phyloP scores from a whole-genome alignment of 495 filamentous ascomycete genomes.

The Glutinoglossum americanum region DNA sequence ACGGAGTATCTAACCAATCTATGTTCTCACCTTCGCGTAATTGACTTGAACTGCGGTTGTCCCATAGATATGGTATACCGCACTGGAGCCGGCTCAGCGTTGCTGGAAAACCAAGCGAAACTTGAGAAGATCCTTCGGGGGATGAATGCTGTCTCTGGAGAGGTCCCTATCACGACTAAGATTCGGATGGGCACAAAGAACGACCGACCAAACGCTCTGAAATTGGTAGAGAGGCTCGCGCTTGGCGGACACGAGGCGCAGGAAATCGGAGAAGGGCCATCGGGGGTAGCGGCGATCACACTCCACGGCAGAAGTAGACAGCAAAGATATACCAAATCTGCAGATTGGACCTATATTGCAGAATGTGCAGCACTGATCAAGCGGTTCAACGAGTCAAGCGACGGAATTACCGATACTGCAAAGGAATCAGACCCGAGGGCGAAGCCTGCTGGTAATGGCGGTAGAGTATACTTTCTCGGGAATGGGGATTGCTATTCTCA shows the following conservation, averaged over 20 bases:
- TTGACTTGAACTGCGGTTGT: constrained; percentile 93
- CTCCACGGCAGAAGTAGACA: constrained; percentile 83
- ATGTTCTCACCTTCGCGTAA: constrained; percentile 60
- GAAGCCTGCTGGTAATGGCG: constrained; percentile 29
- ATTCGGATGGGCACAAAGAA: constrained; percentile 83
- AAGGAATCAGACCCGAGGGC: constrained; percentile 47
- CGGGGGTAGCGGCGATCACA: constrained; percentile 78
- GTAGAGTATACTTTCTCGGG: constrained; percentile 68
- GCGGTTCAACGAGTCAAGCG: constrained; percentile 41
- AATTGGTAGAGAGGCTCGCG: constrained; percentile 60
- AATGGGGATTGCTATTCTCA: constrained; percentile 95
- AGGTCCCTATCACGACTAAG: constrained; percentile 80
- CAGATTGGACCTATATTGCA: constrained; percentile 86
- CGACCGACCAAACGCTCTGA: constrained; percentile 53
- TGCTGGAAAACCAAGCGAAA: constrained; percentile 64
- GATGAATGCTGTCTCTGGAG: constrained; percentile 78
- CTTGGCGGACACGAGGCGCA: constrained; percentile 50
- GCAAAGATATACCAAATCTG: constrained; percentile 73
- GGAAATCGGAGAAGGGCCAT: constrained; percentile 35
- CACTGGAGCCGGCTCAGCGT: constrained; percentile 77
- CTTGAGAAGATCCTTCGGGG: constrained; percentile 79
- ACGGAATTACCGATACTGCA: constrained; percentile 48
- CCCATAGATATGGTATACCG: constrained; percentile 85
- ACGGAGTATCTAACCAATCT: constrained; percentile 58
- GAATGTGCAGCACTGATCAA: constrained; percentile 73